These are phyloP conservation scores for Ceriops tagal DNA, from an alignment of 345 rosid species.

Conservation along the genomic window DNA sequence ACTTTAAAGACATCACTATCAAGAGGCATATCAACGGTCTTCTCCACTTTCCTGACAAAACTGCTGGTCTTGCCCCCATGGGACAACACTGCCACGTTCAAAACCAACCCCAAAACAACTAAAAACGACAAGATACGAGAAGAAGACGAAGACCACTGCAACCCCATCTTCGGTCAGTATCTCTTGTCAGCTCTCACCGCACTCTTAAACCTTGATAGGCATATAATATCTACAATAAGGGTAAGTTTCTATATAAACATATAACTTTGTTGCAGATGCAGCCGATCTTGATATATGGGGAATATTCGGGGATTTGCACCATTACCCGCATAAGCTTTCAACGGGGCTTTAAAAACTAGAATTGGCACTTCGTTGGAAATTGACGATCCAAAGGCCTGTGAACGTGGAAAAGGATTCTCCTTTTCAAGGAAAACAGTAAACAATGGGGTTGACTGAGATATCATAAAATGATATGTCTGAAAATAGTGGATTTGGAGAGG, in stretches of 20 bases:
- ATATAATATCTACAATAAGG: not conserved
- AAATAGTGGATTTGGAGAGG: no score
- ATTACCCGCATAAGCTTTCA: not conserved
- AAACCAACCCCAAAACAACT: constrained; percentile 34
- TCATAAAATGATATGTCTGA: no score
- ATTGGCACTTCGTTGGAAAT: no score
- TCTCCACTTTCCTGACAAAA: constrained; percentile 52
- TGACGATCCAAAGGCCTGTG: no score
- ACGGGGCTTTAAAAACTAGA: not conserved
- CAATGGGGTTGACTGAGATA: no score
- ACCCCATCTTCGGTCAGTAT: constrained; percentile 18
- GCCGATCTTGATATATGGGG: not conserved
- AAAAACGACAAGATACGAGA: constrained; percentile 15
- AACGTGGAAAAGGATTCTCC: no score
- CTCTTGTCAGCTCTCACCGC: not conserved
- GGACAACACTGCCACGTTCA: constrained; percentile 39
- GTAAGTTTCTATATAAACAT: not conserved
- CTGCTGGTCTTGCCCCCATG: constrained; percentile 71
- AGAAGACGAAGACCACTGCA: constrained; percentile 10
- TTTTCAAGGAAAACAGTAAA: no score
- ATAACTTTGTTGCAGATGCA: not conserved
- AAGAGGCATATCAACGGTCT: constrained; percentile 65
- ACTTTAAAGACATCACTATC: constrained; percentile 63
- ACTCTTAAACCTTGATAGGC: not conserved
- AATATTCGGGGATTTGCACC: not conserved